These are phyloP conservation scores for Bifiguratus adelaidae DNA, from an alignment of 192 early-diverging fungal genomes.

Conservation along the genomic window DNA sequence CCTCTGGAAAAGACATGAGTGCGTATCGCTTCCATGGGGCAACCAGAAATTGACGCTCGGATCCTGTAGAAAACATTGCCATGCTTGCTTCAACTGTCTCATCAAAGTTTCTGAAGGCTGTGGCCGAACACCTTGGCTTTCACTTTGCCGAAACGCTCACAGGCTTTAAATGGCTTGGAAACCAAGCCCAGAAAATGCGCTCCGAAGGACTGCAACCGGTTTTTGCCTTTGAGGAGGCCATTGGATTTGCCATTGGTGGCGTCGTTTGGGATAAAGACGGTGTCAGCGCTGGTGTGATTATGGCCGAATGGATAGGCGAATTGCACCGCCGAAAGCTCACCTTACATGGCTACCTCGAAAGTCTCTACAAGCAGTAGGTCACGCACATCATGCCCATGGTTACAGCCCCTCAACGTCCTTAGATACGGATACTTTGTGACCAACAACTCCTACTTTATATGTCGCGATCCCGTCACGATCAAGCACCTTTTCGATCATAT, in stretches of 20 bases:
- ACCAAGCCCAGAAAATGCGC: conserved; percentile 59
- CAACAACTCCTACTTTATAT: conserved; percentile 83
- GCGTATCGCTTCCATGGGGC: too few species aligned
- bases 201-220: conserved; percentile 51
- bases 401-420: background rate
- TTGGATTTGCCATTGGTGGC: conserved; percentile 74
- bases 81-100: conserved; percentile 85
- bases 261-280: conserved; percentile 91
- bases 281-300: conserved; percentile 67
- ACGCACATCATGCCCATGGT: conserved; percentile 15
- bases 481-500: conserved; percentile 69
- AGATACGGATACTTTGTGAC: conserved; percentile 83
- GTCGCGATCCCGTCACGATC: conserved; percentile 62
- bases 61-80: conserved; percentile 41
- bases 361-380: conserved; percentile 59
- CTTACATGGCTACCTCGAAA: conserved; percentile 59
- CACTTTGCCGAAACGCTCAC: conserved; percentile 86
- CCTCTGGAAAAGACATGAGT: conserved; percentile 30
- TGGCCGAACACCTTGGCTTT: conserved; percentile 68
- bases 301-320: conserved; percentile 64
- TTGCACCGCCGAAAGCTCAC: conserved; percentile 51
- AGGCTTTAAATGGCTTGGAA: conserved; percentile 95
- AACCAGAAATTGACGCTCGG: background rate
- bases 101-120: conserved; percentile 67
- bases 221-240: conserved; percentile 93